Evolutionary conservation across 768 basidiomycete species (phyloP).

Genomic region (Ramaria sp.): DNA sequence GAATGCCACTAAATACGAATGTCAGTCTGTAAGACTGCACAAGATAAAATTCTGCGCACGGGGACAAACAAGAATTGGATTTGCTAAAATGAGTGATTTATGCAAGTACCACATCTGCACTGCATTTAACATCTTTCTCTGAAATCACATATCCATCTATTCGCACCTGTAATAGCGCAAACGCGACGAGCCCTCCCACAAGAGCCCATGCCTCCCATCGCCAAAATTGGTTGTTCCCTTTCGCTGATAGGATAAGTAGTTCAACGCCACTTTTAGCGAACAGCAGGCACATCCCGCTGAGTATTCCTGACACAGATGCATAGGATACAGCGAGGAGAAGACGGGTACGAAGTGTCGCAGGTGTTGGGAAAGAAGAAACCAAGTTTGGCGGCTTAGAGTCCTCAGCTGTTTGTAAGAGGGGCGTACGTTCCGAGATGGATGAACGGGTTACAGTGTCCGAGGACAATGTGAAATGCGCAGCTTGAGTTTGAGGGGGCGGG

Average conservation of each 20-base stretch:
- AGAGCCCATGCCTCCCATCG: constrained; percentile 79
- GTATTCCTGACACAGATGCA: constrained; percentile 77
- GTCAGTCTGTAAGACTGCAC: neutral
- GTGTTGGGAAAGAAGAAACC: constrained; percentile 15
- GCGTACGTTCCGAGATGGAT: constrained; percentile 38
- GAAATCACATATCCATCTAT: constrained; percentile 14
- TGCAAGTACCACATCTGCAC: constrained; percentile 63
- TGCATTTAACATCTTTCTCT: neutral
- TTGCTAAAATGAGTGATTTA: constrained; percentile 66
- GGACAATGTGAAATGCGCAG: constrained; percentile 3
- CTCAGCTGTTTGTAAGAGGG: constrained; percentile 34
- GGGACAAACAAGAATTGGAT: constrained; percentile 81
- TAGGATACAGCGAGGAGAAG: constrained; percentile 72
- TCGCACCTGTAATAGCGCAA: constrained; percentile 60
- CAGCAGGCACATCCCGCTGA: constrained; percentile 86
- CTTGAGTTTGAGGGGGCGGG: constrained; percentile 11
- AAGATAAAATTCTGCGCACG: constrained; percentile 33
- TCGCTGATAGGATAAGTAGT: constrained; percentile 66
- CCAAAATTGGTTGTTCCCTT: constrained; percentile 73
- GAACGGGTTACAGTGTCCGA: neutral
- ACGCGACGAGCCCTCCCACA: constrained; percentile 54
- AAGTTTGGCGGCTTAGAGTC: constrained; percentile 25
- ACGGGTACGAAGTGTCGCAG: constrained; percentile 27
- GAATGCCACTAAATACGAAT: constrained; percentile 54
- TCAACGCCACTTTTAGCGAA: constrained; percentile 94